Percentiles rank a stretch among this genome's conserved stretches.
phyloP scores from a whole-genome alignment of 1,284 basidiomycete species.

The Rhodofomes roseus region DNA sequence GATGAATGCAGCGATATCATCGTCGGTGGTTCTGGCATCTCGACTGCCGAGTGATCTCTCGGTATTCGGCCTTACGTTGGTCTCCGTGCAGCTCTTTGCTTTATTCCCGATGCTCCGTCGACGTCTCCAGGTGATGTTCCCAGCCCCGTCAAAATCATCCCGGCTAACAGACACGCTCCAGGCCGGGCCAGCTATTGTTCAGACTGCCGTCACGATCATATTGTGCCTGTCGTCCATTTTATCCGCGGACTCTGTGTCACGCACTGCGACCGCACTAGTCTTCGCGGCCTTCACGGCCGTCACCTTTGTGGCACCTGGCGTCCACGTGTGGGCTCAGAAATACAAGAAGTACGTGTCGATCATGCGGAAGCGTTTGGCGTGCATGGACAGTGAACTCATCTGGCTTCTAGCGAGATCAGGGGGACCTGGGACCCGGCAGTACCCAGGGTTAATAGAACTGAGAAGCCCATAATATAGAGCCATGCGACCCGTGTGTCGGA shows the following conservation, averaged over 20 bases:
- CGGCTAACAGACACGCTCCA: conserved; percentile 2
- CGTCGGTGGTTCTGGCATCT: conserved; percentile 92
- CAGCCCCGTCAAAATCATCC: conserved; percentile 4
- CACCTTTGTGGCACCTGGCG: conserved; percentile 66
- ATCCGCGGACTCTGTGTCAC: conserved; percentile 52
- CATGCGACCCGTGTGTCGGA: conserved; percentile 2
- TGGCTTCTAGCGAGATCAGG: conserved; percentile 41
- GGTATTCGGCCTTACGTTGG: conserved; percentile 88
- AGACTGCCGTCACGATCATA: conserved; percentile 46
- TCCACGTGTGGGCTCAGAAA: conserved; percentile 78
- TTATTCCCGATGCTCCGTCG: conserved; percentile 82
- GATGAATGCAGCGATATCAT: conserved; percentile 93
- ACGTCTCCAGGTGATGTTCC: conserved; percentile 63
- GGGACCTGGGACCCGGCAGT: conserved; percentile 62
- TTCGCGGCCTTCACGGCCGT: conserved; percentile 48
- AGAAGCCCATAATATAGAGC: not conserved
- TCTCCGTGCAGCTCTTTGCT: conserved; percentile 83
- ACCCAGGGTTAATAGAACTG: conserved; percentile 51
- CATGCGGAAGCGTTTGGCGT: not conserved
- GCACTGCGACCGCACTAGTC: conserved; percentile 49
- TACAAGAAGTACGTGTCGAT: conserved; percentile 70
- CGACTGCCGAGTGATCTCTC: conserved; percentile 80
- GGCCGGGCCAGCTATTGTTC: conserved; percentile 31
- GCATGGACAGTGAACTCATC: conserved; percentile 7
- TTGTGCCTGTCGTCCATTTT: conserved; percentile 46